These are phyloP conservation scores for Tylopilus subfusipes DNA, from an alignment of 768 basidiomycete genomes.

Conservation along the genomic window DNA sequence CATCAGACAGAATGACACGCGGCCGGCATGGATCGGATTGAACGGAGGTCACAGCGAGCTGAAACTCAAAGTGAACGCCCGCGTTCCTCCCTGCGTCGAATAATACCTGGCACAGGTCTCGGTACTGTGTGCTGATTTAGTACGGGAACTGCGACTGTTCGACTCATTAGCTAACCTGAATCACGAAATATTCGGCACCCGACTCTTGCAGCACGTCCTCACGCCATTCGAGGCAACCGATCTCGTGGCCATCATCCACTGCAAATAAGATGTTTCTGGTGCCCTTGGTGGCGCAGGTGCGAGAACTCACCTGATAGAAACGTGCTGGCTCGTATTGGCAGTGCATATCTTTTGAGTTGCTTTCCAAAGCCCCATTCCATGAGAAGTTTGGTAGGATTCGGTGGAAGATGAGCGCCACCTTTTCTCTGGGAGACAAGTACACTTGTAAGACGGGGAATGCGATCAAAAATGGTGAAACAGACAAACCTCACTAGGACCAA, in stretches of 20 bases:
- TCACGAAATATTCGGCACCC: conserved; percentile 51
- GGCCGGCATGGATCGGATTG: conserved; percentile 28
- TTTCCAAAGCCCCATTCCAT: conserved; percentile 55
- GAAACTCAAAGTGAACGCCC: conserved; percentile 51
- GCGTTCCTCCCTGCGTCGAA: conserved; percentile 44
- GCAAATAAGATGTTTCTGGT: conserved; percentile 7
- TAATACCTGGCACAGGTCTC: conserved; percentile 50
- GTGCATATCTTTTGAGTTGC: conserved; percentile 36
- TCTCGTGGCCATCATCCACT: conserved; percentile 43
- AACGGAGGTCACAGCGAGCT: conserved; percentile 36
- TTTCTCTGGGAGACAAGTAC: conserved; percentile 25
- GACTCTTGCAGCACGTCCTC: conserved; percentile 49
- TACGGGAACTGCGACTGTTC: background rate
- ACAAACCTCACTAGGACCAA: conserved; percentile 42
- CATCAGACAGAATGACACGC: conserved; percentile 38
- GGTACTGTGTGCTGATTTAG: conserved; percentile 39
- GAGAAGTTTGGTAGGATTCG: conserved; percentile 57
- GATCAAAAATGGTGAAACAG: background rate
- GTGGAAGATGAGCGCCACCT: conserved; percentile 48
- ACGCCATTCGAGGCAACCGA: conserved; percentile 48
- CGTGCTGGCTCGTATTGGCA: conserved; percentile 21
- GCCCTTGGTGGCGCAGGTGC: background rate
- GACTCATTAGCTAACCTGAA: conserved; percentile 37
- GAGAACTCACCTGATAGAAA: conserved; percentile 24
- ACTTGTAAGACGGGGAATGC: background rate